Conservation (phyloP, 768 basidiomycete genomes). For the Boletellus emodensis region DNA sequence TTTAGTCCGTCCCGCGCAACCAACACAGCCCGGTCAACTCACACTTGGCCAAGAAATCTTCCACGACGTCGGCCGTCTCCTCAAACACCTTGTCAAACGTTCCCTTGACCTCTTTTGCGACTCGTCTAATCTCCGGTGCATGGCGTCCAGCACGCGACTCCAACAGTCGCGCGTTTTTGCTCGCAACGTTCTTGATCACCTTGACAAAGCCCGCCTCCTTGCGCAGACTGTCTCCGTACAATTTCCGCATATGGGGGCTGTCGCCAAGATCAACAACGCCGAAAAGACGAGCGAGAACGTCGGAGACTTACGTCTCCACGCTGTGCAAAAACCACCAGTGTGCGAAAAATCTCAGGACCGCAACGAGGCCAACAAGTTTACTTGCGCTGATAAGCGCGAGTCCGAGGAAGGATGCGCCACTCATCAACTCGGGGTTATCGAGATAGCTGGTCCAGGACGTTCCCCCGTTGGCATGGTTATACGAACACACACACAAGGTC, state of each 20-base stretch:
- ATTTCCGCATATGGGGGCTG: conserved; percentile 97
- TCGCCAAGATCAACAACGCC: not conserved
- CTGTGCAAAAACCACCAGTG: conserved; percentile 95
- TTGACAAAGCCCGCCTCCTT: conserved; percentile 98
- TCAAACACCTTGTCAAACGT: conserved; percentile 96
- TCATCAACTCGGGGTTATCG: conserved; percentile 95
- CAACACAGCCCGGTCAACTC: conserved; percentile 25
- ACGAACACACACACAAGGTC: not conserved
- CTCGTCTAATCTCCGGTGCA: conserved; percentile 75
- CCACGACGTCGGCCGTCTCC: conserved; percentile 87
- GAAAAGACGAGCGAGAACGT: not conserved
- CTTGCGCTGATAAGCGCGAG: conserved; percentile 87
- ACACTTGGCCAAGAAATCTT: conserved; percentile 93
- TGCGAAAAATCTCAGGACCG: conserved; percentile 78
- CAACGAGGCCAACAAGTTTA: conserved; percentile 84
- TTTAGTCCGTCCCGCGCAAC: not conserved
- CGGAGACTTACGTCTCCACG: conserved; percentile 78
- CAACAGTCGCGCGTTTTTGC: conserved; percentile 71
- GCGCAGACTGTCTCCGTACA: conserved; percentile 90
- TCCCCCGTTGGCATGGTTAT: not conserved
- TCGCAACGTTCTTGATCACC: conserved; percentile 93
- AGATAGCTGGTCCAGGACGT: conserved; percentile 53
- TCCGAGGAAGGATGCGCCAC: conserved; percentile 93
- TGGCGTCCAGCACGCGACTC: conserved; percentile 77
- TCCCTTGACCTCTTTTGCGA: conserved; percentile 88